phyloP scores from a whole-genome alignment of 371 early-diverging fungal species.

The Mucor mucedo region DNA sequence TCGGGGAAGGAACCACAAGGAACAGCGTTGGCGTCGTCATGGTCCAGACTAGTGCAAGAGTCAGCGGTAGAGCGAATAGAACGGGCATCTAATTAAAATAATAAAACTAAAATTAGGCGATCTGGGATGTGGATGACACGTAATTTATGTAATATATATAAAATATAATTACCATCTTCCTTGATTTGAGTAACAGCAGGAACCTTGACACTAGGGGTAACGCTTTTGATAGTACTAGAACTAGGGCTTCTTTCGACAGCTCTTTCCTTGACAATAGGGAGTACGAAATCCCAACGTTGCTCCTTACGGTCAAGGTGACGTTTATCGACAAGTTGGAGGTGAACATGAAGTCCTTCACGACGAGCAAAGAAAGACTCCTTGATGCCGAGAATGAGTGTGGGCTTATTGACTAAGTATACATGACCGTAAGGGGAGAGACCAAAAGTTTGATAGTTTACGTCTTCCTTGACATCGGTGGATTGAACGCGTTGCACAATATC shows the following conservation, averaged over 20 bases:
- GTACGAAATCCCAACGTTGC: slow-evolving; percentile 55
- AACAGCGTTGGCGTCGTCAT: slow-evolving; percentile 30
- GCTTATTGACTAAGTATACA: slow-evolving; percentile 46
- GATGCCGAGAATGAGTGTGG: slow-evolving; percentile 56
- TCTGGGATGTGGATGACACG: too few relatives aligned
- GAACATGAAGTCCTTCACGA: slow-evolving; percentile 54
- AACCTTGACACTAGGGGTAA: slow-evolving; percentile 13
- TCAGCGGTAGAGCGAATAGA: slow-evolving; percentile 37
- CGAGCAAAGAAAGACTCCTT: slow-evolving; percentile 55
- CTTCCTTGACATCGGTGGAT: slow-evolving; percentile 33
- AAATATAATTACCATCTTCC: slow-evolving; percentile 39
- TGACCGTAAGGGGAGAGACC: slow-evolving; percentile 46
- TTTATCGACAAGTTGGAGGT: slow-evolving; percentile 48
- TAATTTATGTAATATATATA: not conserved
- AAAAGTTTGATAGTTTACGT: slow-evolving; percentile 39
- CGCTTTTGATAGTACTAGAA: slow-evolving; percentile 23
- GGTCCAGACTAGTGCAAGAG: slow-evolving; percentile 41
- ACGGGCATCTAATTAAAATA: slow-evolving; percentile 35
- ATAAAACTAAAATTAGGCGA: not conserved
- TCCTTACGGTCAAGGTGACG: slow-evolving; percentile 44
- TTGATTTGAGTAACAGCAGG: slow-evolving; percentile 40
- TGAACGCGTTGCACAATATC: slow-evolving; percentile 54
- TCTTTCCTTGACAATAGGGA: slow-evolving; percentile 37
- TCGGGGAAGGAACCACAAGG: slow-evolving; percentile 47
- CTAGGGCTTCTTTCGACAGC: slow-evolving; percentile 21